Conservation (phyloP, 305 asterid genomes). For the Solanum hybrid region DNA sequence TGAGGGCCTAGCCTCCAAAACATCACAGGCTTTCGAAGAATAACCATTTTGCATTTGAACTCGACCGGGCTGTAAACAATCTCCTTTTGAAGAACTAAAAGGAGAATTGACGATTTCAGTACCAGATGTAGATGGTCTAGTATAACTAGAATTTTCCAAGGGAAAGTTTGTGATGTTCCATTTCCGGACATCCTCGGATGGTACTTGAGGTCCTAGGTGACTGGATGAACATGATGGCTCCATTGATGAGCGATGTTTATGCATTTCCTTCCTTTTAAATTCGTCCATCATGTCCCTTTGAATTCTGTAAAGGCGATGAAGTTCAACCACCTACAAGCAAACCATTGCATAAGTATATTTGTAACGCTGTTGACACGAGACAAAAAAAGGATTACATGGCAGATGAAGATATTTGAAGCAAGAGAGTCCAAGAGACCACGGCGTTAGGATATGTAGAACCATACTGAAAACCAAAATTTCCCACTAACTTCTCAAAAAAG, state of each 20-base stretch:
- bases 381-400: background rate
- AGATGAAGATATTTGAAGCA: background rate
- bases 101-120: conserved; percentile 54
- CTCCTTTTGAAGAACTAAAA: conserved; percentile 60
- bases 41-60: conserved; percentile 34
- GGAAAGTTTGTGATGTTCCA: conserved; percentile 4
- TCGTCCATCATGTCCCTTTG: conserved; percentile 95
- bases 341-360: background rate
- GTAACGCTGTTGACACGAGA: background rate
- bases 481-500: background rate
- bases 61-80: conserved; percentile 24
- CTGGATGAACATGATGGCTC: conserved; percentile 13
- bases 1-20: conserved; percentile 52
- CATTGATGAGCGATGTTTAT: conserved; percentile 38
- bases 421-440: background rate
- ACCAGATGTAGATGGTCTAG: conserved; percentile 38
- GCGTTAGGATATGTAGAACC: background rate
- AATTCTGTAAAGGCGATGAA: conserved; percentile 76
- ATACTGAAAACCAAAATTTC: background rate
- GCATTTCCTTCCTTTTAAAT: conserved; percentile 35
- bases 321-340: conserved; percentile 58
- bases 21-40: conserved; percentile 36
- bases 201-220: conserved; percentile 11
- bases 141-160: conserved; percentile 35
- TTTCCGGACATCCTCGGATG: conserved; percentile 11